A percentile compares a stretch with the other conserved stretches of the same genome.
phyloP scores from a whole-genome alignment of 768 basidiomycete genomes.

The Gautieria morchelliformis region DNA sequence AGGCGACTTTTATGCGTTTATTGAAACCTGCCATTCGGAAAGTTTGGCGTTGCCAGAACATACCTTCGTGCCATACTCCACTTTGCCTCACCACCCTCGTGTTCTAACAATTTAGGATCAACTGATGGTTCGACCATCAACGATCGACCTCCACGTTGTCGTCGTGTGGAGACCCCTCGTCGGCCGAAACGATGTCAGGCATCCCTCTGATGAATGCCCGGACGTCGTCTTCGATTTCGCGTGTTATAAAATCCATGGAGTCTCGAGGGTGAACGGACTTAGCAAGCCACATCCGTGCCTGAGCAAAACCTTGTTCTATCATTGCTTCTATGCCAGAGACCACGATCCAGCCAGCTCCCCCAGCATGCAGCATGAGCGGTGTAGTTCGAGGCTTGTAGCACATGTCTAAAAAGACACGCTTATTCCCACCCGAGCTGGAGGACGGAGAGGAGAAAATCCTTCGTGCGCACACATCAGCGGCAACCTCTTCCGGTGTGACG shows the following conservation, averaged over 20 bases:
- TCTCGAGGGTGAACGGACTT: not conserved
- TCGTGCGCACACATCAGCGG: constrained; percentile 21
- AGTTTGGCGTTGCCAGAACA: no score
- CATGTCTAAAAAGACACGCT: constrained; percentile 35
- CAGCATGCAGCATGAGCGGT: constrained; percentile 29
- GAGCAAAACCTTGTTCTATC: constrained; percentile 28
- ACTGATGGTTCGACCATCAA: no score
- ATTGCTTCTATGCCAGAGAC: constrained; percentile 27
- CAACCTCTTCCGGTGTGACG: constrained; percentile 35
- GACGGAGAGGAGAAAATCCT: constrained; percentile 19
- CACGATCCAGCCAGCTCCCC: constrained; percentile 17
- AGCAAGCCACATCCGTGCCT: constrained; percentile 20
- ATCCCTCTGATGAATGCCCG: not conserved
- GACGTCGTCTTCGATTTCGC: not conserved
- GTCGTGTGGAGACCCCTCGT: not conserved
- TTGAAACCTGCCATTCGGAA: no score
- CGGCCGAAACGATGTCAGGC: not conserved
- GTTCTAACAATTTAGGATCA: no score
- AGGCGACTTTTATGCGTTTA: no score
- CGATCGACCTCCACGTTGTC: no score
- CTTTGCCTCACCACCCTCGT: no score
- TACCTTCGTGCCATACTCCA: no score
- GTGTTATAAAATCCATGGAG: not conserved
- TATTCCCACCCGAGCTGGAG: constrained; percentile 20
- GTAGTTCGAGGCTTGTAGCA: constrained; percentile 36